Evolutionary conservation across 2,329 filamentous ascomycete genomes (phyloP).

Genomic region (Ophiocordyceps sinensis): DNA sequence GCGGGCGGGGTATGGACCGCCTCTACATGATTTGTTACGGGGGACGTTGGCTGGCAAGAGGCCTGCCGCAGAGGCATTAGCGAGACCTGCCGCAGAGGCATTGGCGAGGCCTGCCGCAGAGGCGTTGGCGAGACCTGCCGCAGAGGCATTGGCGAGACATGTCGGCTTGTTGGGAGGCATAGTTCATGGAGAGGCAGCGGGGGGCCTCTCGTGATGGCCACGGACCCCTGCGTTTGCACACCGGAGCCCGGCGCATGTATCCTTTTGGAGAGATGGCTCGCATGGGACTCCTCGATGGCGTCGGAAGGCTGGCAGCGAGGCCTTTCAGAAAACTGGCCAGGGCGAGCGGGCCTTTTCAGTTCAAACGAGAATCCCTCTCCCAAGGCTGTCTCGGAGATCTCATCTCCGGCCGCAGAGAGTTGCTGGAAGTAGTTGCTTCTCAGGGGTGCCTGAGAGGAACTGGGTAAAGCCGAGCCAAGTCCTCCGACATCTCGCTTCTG

Average conservation of each 20-base stretch:
- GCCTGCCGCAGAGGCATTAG: neutral
- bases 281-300: neutral
- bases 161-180: neutral
- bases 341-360: constrained; percentile 4
- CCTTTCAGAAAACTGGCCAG: constrained; percentile 6
- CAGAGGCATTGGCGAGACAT: neutral
- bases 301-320: neutral
- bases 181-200: constrained; percentile 1
- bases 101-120: neutral
- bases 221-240: neutral
- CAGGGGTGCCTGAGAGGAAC: neutral
- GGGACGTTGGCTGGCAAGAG: neutral
- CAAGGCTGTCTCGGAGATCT: constrained; percentile 4
- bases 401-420: neutral
- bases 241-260: neutral
- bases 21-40: neutral
- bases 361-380: constrained; percentile 7
- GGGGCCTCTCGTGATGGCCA: neutral
- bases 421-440: neutral
- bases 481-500: neutral
- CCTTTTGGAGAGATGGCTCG: neutral
- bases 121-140: neutral
- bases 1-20: neutral
- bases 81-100: neutral
- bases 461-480: neutral